Conservation (phyloP, 2,329 filamentous ascomycete genomes). For the Arthrobotrys sphaeroides region DNA sequence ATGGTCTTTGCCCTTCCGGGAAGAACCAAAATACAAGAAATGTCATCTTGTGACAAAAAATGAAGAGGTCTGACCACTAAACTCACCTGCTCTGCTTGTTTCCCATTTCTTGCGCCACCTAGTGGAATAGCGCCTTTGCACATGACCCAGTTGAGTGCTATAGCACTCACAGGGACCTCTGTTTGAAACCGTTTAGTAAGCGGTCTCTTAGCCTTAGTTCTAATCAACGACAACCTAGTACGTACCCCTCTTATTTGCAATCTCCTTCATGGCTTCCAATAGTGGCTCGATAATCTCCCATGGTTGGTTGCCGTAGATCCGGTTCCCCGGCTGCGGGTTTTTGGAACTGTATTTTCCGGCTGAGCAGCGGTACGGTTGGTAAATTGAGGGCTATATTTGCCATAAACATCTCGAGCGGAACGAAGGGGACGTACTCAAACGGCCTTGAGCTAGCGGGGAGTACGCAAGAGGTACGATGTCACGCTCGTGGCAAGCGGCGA, state of each 20-base stretch:
- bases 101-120: conserved; percentile 62
- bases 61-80: background rate
- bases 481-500: conserved; percentile 62
- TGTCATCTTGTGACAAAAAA: no score
- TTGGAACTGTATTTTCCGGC: conserved; percentile 61
- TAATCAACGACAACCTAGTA: no score
- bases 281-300: conserved; percentile 63
- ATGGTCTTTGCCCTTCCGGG: no score
- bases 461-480: conserved; percentile 63
- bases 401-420: background rate
- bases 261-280: conserved; percentile 60
- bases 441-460: conserved; percentile 62
- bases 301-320: conserved; percentile 62
- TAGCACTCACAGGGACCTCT: conserved; percentile 58
- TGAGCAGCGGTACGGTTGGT: background rate
- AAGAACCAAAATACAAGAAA: no score
- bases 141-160: conserved; percentile 64
- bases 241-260: conserved; percentile 60
- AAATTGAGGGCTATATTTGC: no score
- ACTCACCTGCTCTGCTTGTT: conserved; percentile 61
- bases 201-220: no score
- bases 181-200: background rate
- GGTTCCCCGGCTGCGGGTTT: conserved; percentile 61
- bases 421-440: conserved; percentile 58
- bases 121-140: conserved; percentile 63